A percentile compares a stretch with the other conserved stretches of the same genome.
Evolutionary conservation across 257 asterid species (phyloP).

Genomic region (Haberlea rhodopensis): DNA sequence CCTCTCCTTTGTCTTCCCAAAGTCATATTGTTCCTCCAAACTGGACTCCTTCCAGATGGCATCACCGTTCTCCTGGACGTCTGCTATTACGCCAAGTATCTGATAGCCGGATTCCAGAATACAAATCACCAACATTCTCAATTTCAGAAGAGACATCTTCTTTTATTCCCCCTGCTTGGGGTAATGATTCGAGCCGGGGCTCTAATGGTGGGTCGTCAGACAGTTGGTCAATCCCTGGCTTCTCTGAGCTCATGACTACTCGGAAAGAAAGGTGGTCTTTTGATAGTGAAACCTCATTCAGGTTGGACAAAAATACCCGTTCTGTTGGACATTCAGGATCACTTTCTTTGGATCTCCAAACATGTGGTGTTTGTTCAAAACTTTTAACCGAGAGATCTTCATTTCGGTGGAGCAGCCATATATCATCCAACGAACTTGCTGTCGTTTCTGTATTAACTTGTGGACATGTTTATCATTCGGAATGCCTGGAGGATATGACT

Average conservation of each 20-base stretch:
- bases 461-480: conserved; percentile 92
- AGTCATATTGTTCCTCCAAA: conserved; percentile 61
- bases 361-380: conserved; percentile 82
- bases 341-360: conserved; percentile 58
- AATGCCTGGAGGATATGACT: conserved; percentile 92
- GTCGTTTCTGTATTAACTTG: conserved; percentile 86
- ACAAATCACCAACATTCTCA: conserved; percentile 73
- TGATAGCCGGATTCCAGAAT: conserved; percentile 60
- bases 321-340: conserved; percentile 55
- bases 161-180: conserved; percentile 60
- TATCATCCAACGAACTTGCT: conserved; percentile 65
- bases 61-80: conserved; percentile 67
- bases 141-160: conserved; percentile 73
- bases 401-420: conserved; percentile 67
- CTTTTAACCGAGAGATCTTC: conserved; percentile 67
- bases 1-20: conserved; percentile 71
- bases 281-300: conserved; percentile 72
- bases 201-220: conserved; percentile 88
- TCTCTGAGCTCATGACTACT: conserved; percentile 59
- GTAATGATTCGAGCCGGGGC: conserved; percentile 70
- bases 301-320: conserved; percentile 56
- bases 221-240: conserved; percentile 80
- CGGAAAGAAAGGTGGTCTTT: conserved; percentile 94
- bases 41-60: conserved; percentile 79
- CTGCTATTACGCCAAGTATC: conserved; percentile 66